Evolutionary conservation across 495 filamentous ascomycete species (phyloP).

Genomic region (Neurospora sp.): DNA sequence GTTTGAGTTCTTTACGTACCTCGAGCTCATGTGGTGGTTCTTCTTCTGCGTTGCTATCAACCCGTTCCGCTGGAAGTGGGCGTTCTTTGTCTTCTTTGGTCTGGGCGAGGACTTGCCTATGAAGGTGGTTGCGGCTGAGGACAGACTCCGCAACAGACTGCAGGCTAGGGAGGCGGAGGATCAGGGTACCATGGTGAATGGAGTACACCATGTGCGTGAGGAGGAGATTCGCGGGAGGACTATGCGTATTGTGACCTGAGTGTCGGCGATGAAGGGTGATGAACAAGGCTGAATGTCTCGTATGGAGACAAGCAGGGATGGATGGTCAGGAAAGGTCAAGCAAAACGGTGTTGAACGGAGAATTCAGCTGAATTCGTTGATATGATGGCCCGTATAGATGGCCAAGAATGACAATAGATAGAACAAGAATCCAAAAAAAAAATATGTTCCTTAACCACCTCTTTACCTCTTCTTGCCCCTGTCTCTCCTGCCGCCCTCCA

Average conservation of each 20-base stretch:
- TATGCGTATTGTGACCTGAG: not conserved
- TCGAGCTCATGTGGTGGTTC: conserved; percentile 79
- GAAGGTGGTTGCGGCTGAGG: conserved; percentile 55
- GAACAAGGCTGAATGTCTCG: no score
- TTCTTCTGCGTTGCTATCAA: conserved; percentile 67
- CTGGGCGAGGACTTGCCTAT: conserved; percentile 56
- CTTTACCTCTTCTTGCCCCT: conserved; percentile 31
- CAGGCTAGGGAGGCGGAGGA: conserved; percentile 7
- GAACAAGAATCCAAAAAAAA: not conserved
- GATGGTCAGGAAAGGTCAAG: no score
- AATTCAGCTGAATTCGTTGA: not conserved
- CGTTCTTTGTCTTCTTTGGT: conserved; percentile 69
- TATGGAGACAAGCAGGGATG: not conserved
- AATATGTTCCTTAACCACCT: not conserved
- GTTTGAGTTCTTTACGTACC: conserved; percentile 84
- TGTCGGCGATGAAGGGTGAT: no score
- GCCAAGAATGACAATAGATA: not conserved
- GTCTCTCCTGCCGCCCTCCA: conserved; percentile 48
- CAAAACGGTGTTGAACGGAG: not conserved
- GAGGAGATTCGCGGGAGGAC: not conserved
- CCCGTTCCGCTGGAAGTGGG: conserved; percentile 79
- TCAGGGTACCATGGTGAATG: not conserved
- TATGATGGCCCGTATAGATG: not conserved
- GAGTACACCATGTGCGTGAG: not conserved
- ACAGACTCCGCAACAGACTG: conserved; percentile 40